Percentiles rank a stretch among this genome's conserved stretches.
phyloP scores from a whole-genome alignment of 2,329 filamentous ascomycete species.

The Ophiostoma perfectum region DNA sequence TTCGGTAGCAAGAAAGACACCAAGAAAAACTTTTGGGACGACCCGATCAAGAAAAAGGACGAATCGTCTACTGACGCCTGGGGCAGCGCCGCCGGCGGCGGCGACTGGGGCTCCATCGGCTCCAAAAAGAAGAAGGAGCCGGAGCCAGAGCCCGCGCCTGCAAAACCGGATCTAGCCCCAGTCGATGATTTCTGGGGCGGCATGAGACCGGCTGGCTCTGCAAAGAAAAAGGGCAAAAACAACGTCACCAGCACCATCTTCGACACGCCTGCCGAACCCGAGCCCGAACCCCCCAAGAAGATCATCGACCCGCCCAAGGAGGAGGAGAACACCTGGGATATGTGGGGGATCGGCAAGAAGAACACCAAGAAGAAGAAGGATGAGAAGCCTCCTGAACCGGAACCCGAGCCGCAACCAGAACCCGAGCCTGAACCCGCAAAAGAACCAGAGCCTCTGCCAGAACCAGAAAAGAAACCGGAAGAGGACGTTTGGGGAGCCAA shows the following conservation, averaged over 20 bases:
- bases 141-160: slow-evolving; percentile 25
- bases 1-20: slow-evolving; percentile 39
- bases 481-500: slow-evolving; percentile 24
- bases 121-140: slow-evolving; percentile 42
- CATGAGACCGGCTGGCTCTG: slow-evolving; percentile 21
- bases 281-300: slow-evolving; percentile 16
- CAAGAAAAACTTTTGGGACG: slow-evolving; percentile 11
- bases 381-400: slow-evolving; percentile 9
- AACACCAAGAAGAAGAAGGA: slow-evolving; percentile 31
- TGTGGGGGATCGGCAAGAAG: slow-evolving; percentile 40
- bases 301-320: slow-evolving; percentile 22
- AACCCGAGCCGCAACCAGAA: slow-evolving; percentile 15
- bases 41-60: slow-evolving; percentile 38
- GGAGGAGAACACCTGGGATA: slow-evolving; percentile 37
- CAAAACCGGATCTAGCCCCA: slow-evolving; percentile 29
- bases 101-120: slow-evolving; percentile 38
- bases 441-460: background rate
- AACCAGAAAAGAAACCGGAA: slow-evolving; percentile 15
- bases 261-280: slow-evolving; percentile 16
- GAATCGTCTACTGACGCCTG: slow-evolving; percentile 30
- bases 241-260: slow-evolving; percentile 25
- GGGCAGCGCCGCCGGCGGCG: slow-evolving; percentile 28
- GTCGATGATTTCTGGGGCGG: slow-evolving; percentile 28
- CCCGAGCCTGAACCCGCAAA: slow-evolving; percentile 11
- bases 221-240: slow-evolving; percentile 40